phyloP scores from a whole-genome alignment of 495 filamentous ascomycete species.

The Rhypophila decipiens region DNA sequence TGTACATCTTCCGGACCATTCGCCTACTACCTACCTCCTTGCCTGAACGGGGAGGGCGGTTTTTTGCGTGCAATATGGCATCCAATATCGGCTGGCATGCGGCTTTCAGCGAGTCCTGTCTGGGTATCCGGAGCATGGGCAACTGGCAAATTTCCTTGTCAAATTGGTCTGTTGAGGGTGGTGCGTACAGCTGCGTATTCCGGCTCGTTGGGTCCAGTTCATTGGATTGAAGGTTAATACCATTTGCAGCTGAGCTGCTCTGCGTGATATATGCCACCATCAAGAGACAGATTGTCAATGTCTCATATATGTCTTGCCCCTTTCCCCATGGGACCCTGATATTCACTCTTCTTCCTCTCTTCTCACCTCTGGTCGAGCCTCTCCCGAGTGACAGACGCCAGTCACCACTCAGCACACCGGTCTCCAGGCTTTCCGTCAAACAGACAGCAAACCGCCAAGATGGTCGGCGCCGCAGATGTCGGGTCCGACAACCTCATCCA shows the following conservation, averaged over 20 bases:
- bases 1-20: no score
- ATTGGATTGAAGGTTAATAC: background rate
- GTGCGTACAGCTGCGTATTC: background rate
- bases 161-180: background rate
- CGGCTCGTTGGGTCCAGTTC: background rate
- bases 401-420: background rate
- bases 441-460: slow-evolving; percentile 13
- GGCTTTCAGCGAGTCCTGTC: background rate
- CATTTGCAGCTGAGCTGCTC: no score
- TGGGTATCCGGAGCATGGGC: background rate
- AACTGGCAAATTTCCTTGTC: background rate
- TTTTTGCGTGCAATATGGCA: background rate
- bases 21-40: no score
- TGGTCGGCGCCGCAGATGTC: slow-evolving; percentile 26
- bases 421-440: background rate
- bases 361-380: background rate
- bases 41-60: no score
- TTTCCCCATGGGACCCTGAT: no score
- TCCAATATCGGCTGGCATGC: background rate
- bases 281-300: no score
- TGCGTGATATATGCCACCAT: no score
- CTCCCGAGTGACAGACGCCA: no score
- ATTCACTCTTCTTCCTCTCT: background rate
- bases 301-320: no score
- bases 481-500: slow-evolving; percentile 41